Base-by-base conservation (phyloP, 1,284 basidiomycete genomes). In the Trichosporon sp. region DNA sequence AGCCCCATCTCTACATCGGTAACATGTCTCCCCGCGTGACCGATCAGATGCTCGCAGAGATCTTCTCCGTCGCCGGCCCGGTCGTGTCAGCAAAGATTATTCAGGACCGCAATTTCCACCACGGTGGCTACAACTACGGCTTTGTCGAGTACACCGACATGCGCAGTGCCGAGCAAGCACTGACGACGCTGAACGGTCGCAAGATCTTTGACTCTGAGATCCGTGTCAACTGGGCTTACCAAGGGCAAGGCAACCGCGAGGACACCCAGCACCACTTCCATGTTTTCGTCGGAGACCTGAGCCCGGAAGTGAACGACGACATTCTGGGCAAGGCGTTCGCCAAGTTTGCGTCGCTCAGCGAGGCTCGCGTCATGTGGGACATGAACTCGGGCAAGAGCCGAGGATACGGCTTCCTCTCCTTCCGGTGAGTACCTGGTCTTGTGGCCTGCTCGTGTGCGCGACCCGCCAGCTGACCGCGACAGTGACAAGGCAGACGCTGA, bases 321-420 rank as follows among this genome's bases (percentile, higher is more conserved):
- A 91, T 96, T 66, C 89, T 99, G 68, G 91, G 86, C 65, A 95
- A 98, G 84, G 95, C 96, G 18, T 99, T 99, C 85, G 89, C 89
- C 75, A 92, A 93, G 47, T 98, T 98, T 81, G 93, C 94, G 42
- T 92, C 91, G 68, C 87, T 99, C 83, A 95, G 92, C 69, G 96
- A 99, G 83, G 96, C 95, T 63, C 89, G 96, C 62, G 95, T 99
- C 75, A 99, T 99, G 95, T 98, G 96, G 94, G 96, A 99, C 83
- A 95, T 97, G 92, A 96, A 95, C 86, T 97, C 94, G 69, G 95
- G 96, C 75, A 98, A 98, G 86, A 96, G 92, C 80, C 79, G 86
- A 42, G 86, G 86, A 1, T 87, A 86, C 72, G 86, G 86, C 9
- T 87, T 87, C 77, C 77, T 87, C 58, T 85, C 85, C n/a, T 87